Evolutionary conservation across 768 basidiomycete genomes (phyloP).

Genomic region (Tulasnella sp.): DNA sequence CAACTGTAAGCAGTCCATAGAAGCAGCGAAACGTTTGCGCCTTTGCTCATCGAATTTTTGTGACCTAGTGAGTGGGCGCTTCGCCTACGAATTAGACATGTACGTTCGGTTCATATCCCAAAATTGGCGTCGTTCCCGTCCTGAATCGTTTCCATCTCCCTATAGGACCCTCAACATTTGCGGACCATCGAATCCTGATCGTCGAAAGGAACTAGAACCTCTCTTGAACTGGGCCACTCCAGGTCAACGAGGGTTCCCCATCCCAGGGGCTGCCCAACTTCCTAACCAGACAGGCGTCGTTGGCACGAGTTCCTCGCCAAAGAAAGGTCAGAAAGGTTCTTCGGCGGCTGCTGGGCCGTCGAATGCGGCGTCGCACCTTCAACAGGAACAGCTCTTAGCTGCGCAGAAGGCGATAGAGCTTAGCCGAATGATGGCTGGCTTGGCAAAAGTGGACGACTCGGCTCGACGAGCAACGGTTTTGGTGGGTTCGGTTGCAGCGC

Average conservation of each 20-base stretch:
- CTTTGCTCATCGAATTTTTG: conserved; percentile 24
- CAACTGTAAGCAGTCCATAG: conserved; percentile 48
- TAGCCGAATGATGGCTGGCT: conserved; percentile 54
- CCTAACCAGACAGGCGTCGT: conserved; percentile 25
- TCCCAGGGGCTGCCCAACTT: neutral
- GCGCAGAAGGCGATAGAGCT: conserved; percentile 64
- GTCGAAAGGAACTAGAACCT: conserved; percentile 59
- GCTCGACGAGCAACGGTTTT: conserved; percentile 65
- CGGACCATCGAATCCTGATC: conserved; percentile 52
- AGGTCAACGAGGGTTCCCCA: conserved; percentile 54
- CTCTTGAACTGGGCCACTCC: conserved; percentile 72
- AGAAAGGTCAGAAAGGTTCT: conserved; percentile 29
- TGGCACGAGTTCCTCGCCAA: conserved; percentile 29
- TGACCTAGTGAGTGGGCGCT: conserved; percentile 43
- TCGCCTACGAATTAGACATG: conserved; percentile 59
- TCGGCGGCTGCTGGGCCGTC: conserved; percentile 20
- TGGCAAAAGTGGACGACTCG: conserved; percentile 79
- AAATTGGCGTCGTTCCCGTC: neutral
- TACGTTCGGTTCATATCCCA: conserved; percentile 34
- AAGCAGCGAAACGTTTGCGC: neutral
- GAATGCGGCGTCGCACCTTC: conserved; percentile 42
- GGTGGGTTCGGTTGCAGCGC: neutral
- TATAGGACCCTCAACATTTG: conserved; percentile 67
- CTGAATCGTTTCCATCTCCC: conserved; percentile 4
- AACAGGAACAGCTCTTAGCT: conserved; percentile 37